Base-by-base conservation (phyloP, 495 filamentous ascomycete species). In the Choiromyces venosus region DNA sequence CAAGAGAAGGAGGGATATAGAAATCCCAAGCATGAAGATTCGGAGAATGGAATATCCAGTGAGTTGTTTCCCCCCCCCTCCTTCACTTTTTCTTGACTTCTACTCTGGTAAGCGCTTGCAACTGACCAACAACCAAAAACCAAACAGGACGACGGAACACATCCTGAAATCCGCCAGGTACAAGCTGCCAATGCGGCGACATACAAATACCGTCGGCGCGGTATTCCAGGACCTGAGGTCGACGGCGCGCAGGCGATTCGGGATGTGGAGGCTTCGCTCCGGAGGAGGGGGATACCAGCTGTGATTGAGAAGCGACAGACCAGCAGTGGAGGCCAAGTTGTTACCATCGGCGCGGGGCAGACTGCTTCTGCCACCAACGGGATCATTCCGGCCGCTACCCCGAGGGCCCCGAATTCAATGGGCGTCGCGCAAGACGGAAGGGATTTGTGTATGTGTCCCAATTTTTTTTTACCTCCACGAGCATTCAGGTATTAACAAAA, bases 361-460 rank as follows among this genome's bases (percentile, higher is more conserved):
- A 64, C 40, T 18, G 38, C 73, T 71, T 56, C 74, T 67, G 52
- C n/a, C 16, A 77, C 69, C 9, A 65, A 35, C 25, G 44, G 61
- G 16, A 66, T 65, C 71, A 76, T 77, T 69, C 74, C 75, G 7
- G 74, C 74, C 7, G 66, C 29, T 64, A 78, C 76, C 42, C 77
- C 76, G 7, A 70, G 65, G 42, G 79, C 77, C 12, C 68, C 72
- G 12, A 69, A 79, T 21, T 79, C 77, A 37, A 75, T 79, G 72
- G 77, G 76, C 37, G 74, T 79, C n/a, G 65, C 69, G 25, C 77
- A 79, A 65, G 77, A 79, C 36, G 77, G 77, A 66, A 72, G 65
- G 2, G 77, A 79, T 33, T 65, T 79, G 69, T 74, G 77, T 79
- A 65, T 66, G 77, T 39, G 46, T 66, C 44, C 29, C 35, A 25